Evolutionary conservation across 441 rosid species (phyloP), one percentile per base, ranked within the genome.

Genomic region (Eutrema salsugineum): DNA sequence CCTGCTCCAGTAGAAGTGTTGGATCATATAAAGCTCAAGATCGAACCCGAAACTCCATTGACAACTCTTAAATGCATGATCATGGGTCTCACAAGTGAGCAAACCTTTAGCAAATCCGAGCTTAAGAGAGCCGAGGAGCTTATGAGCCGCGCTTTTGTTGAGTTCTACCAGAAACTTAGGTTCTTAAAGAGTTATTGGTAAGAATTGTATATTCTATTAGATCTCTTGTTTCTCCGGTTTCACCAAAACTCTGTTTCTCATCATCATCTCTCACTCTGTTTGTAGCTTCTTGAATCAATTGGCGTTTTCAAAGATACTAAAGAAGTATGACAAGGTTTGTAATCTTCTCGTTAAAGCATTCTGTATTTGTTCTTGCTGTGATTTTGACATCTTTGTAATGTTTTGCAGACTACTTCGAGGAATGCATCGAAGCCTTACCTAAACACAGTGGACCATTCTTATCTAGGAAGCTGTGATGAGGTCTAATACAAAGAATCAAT

Each of bases 261-360:
- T n/a, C 68, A 17, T 73, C 24, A 30, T 30, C 33, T 17, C 17
- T 60, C 32, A 8, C 53, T 77, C 32, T 56, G 58, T 28, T 70
- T 36, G 57, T 77, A 90, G 98, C 76, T 90, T 86, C 78, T 72
- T 89, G 78, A 93, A 91, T 77, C 92, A 85, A 67, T 61, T 87
- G 72, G 97, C 88, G 2, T 86, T 87, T 69, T 78, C 92, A 76
- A 93, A 90, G 81, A 86, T 93, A 73, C 75, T 90, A 85, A 90
- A 92, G 83, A 92, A 90, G 78, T 88, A 93, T 59, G 98, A 93
- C 71, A 93, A 93, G 96, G 96, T 88, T 63, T 35, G 66, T 35
- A 8, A 12, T 16, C 60, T 47, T 48, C n/a, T 22, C n/a, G 5
- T 1, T 19, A 22, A 22, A 20, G 28, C 47, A 10, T 39, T 14